Evolutionary conservation across 345 rosid genomes (phyloP), one percentile per base, ranked within the genome.

Genomic region (Turritis glabra): DNA sequence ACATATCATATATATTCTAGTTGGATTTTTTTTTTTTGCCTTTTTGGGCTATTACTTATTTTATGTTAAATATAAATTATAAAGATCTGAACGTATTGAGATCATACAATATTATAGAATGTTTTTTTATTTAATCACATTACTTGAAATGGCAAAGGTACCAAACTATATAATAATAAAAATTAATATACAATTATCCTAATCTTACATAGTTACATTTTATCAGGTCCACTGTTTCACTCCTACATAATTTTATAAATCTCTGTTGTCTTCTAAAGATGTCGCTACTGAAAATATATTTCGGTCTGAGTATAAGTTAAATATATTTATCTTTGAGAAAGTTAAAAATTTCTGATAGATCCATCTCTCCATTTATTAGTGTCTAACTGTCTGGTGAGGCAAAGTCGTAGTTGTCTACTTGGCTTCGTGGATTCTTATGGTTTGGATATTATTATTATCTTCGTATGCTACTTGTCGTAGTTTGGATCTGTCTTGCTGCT

Each of bases 401-500:
- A 26, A 70, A 57, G 3, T 70, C 52, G n/a, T 14, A 70, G 8
- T 69, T 69, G 64, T 43, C 55, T 55, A 29, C 7, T 60, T 37
- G 52, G 9, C 61, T 37, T 7, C 7, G 3, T 61, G 50, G 76
- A 61, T 43, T 72, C 13, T 26, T 61, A 14, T 72, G 41, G 52
- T 37, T 35, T 56, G 56, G 14, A 68, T 27, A 4, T 25, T 53
- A 15, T 25, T 53, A 15, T 15, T 53, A 41, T 15, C 47, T 37
- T 4, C 43, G n/a, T 38, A 12, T 13, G 1, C 17, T n/a, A 27
- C 40, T 60, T 25, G 58, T 33, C 15, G 38, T 48, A 14, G 60
- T 60, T 71, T 59, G 67, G 68, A 48, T 35, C 38, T 50, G 51
- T 48, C 35, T 60, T 22, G 67, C 37, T 35, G 25, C 50, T 8